These are phyloP conservation scores for Panellus pusillus DNA, from an alignment of 768 basidiomycete species.

Conservation along the genomic window DNA sequence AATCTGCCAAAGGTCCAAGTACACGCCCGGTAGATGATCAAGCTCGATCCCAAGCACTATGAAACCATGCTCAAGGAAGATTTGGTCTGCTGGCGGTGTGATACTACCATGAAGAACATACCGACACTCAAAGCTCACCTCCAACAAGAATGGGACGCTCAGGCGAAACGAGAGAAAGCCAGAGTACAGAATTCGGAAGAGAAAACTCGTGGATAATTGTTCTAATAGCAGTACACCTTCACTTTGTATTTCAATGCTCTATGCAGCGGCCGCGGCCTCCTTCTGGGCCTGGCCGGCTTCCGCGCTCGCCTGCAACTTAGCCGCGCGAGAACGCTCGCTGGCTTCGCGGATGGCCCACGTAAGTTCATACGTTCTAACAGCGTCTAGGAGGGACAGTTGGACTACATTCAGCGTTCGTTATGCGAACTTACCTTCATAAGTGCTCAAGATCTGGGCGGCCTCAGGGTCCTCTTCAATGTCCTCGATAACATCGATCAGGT, in stretches of 20 bases:
- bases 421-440: constrained; percentile 68
- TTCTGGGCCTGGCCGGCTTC: constrained; percentile 26
- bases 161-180: constrained; percentile 41
- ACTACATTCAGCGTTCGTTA: not conserved
- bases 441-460: constrained; percentile 74
- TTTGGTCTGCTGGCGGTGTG: constrained; percentile 73
- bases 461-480: constrained; percentile 88
- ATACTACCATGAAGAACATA: constrained; percentile 62
- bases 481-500: constrained; percentile 87
- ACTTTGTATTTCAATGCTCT: constrained; percentile 3
- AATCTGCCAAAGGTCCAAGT: constrained; percentile 2
- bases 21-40: constrained; percentile 45
- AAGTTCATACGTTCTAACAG: constrained; percentile 84
- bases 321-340: constrained; percentile 62
- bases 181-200: constrained; percentile 38
- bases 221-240: constrained; percentile 9
- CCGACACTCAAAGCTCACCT: constrained; percentile 75
- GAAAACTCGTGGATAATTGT: constrained; percentile 12
- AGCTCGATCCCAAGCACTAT: constrained; percentile 51
- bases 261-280: constrained; percentile 1
- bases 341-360: constrained; percentile 92
- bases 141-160: constrained; percentile 67
- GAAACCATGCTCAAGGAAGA: constrained; percentile 67
- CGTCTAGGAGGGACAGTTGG: constrained; percentile 49
- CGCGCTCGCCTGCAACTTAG: constrained; percentile 39